Evolutionary conservation across 2,329 filamentous ascomycete genomes (phyloP), one percentile per base, ranked within the genome.

Genomic region (Orbilia ellipsospora): DNA sequence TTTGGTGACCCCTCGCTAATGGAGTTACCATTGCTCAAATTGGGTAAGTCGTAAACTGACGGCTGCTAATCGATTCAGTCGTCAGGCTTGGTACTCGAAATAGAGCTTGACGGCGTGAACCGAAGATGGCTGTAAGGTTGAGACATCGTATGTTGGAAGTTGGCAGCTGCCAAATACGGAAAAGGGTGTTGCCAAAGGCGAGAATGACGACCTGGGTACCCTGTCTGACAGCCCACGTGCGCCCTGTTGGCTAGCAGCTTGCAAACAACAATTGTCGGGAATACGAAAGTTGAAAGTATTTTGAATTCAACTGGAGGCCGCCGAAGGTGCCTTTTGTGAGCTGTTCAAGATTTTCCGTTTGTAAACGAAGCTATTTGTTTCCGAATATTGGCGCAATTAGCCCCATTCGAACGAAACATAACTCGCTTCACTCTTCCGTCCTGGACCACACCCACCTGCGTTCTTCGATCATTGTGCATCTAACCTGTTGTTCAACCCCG

Each of bases 201-300:
- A 52, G 59, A 50, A 44, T 42, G 40, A 4, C 4, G 10, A 12
- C 20, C 42, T 36, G 2, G 20, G 42, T 13, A 18, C 65, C 65
- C 36, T 64, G 54, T 16, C 50, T 2, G 40, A 12, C 52, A 59
- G 36, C 60, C 61, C 68, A 73, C 68, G 68, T 73, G 68, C 65
- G 48, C 42, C 23, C 48, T 20, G 51, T 36, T 15, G 50, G 5
- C 10, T 36, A 36, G 5, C 31, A 36, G 31, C 31, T 36, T 36
- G 31, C 31, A 36, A 36, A 36, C 31, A 36, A 10, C 31, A 36
- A 36, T 36, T 36, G 31, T 36, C 31, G 10, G 5, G 31, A 36
- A 36, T 36, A 36, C 10, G 31, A 36, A 36, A 36, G 31, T 36
- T 36, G 31, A 36, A 36, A 36, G 31, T 36, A 36, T 10, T 2